These are phyloP conservation scores for Myriosclerotinia duriaeana DNA, from an alignment of 2,329 filamentous ascomycete genomes.

Conservation along the genomic window DNA sequence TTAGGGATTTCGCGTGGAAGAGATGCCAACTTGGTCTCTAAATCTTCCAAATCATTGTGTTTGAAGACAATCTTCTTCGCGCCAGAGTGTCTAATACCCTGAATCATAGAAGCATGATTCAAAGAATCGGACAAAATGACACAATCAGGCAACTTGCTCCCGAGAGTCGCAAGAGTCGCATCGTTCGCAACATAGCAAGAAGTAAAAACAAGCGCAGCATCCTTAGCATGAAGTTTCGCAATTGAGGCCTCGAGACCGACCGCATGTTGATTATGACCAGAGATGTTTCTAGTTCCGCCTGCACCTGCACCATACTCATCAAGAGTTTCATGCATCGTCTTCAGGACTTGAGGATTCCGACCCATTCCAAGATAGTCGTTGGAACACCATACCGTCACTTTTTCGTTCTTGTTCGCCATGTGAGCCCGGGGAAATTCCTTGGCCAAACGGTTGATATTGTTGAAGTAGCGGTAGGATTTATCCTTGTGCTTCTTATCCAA, in stretches of 20 bases:
- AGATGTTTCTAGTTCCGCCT: constrained; percentile 95
- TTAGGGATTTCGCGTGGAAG: constrained; percentile 84
- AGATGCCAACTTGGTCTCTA: constrained; percentile 88
- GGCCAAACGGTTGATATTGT: constrained; percentile 98
- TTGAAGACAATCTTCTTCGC: constrained; percentile 98
- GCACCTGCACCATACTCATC: constrained; percentile 94
- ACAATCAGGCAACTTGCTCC: constrained; percentile 92
- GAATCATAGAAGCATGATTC: constrained; percentile 99
- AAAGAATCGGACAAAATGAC: constrained; percentile 97
- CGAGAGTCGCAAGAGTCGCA: constrained; percentile 92
- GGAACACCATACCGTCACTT: constrained; percentile 97
- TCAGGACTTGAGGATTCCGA: constrained; percentile 79
- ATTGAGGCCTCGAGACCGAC: constrained; percentile 78
- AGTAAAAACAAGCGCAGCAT: constrained; percentile 89
- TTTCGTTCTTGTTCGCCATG: constrained; percentile 77
- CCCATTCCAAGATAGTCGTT: constrained; percentile 99
- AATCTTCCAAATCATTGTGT: constrained; percentile 91
- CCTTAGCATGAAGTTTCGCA: constrained; percentile 87
- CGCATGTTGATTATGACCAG: constrained; percentile 94
- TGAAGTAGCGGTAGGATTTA: constrained; percentile 99
- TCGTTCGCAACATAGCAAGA: constrained; percentile 99
- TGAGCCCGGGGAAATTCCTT: constrained; percentile 95
- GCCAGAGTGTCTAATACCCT: constrained; percentile 95
- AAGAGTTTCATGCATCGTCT: constrained; percentile 90
- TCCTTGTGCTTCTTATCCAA: constrained; percentile 99